phyloP scores from a whole-genome alignment of 257 asterid genomes.

The Solanum corneliomulleri region DNA sequence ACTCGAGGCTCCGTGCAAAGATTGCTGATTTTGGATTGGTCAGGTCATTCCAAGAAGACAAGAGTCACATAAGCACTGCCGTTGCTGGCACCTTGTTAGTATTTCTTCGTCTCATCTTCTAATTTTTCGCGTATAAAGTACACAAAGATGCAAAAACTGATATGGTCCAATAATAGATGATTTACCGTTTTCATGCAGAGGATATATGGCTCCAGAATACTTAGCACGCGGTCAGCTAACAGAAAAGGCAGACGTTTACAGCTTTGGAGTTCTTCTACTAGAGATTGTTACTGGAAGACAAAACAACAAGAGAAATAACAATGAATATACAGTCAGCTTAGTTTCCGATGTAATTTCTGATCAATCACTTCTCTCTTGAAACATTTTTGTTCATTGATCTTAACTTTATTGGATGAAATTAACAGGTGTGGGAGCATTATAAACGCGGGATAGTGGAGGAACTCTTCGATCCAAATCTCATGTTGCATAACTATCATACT shows the following conservation, averaged over 20 bases:
- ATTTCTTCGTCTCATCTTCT: not conserved
- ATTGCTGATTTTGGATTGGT: constrained; percentile 40
- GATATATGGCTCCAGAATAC: constrained; percentile 43
- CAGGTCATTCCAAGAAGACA: constrained; percentile 32
- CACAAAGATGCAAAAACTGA: not conserved
- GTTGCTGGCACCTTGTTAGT: constrained; percentile 39
- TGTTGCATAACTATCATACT: constrained; percentile 11
- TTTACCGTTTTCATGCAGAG: constrained; percentile 6
- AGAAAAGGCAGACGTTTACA: constrained; percentile 30
- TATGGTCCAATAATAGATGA: not conserved
- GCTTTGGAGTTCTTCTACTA: constrained; percentile 24
- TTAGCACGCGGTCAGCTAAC: constrained; percentile 26
- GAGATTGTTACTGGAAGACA: constrained; percentile 25
- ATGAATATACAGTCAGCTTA: constrained; percentile 19
- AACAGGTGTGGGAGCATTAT: constrained; percentile 30
- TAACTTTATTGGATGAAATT: not conserved
- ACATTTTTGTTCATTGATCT: not conserved
- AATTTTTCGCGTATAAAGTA: not conserved
- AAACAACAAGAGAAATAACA: constrained; percentile 13
- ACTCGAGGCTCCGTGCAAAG: constrained; percentile 19
- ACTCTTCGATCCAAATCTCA: constrained; percentile 26
- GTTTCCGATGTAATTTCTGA: constrained; percentile 14
- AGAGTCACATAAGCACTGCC: constrained; percentile 38
- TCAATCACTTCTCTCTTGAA: not conserved
- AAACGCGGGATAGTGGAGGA: constrained; percentile 12